These are phyloP conservation scores for Takashimella koratensis DNA, from an alignment of 1,284 basidiomycete genomes.

Conservation along the genomic window DNA sequence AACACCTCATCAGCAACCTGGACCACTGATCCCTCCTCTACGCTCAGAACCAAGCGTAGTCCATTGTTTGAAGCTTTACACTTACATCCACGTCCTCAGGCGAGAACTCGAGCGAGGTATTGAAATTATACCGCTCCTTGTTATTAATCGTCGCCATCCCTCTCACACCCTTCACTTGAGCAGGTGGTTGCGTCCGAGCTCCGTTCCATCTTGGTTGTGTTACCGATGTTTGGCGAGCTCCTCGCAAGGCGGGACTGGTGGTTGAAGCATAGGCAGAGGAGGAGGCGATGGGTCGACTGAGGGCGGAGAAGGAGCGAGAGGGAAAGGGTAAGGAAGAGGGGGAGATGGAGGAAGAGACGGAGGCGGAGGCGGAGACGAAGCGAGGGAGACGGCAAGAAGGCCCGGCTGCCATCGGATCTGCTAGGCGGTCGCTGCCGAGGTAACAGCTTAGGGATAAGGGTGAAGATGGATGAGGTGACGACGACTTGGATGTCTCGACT, in stretches of 20 bases:
- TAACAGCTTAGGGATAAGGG: no score
- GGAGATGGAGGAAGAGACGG: background rate
- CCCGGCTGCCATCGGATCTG: background rate
- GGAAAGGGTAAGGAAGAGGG: no score
- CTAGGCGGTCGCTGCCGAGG: no score
- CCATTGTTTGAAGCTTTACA: no score
- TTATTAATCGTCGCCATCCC: background rate
- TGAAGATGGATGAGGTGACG: no score
- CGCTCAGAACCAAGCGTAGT: no score
- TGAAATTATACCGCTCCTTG: slow-evolving; percentile 44
- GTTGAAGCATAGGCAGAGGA: background rate
- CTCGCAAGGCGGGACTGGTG: background rate
- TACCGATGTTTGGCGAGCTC: background rate
- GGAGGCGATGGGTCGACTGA: background rate
- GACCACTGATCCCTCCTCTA: no score
- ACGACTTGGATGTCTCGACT: no score
- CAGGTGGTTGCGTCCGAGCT: no score
- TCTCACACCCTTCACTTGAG: background rate
- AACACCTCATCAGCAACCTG: no score
- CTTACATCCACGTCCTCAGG: slow-evolving; percentile 44
- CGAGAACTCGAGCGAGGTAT: slow-evolving; percentile 40
- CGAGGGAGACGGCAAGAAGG: background rate
- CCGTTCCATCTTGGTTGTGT: background rate
- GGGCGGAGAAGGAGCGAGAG: no score
- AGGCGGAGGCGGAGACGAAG: background rate